Evolutionary conservation across 1,139 yeast species (phyloP), one percentile per base, ranked within the genome.

Genomic region (Blastobotrys illinoisensis): DNA sequence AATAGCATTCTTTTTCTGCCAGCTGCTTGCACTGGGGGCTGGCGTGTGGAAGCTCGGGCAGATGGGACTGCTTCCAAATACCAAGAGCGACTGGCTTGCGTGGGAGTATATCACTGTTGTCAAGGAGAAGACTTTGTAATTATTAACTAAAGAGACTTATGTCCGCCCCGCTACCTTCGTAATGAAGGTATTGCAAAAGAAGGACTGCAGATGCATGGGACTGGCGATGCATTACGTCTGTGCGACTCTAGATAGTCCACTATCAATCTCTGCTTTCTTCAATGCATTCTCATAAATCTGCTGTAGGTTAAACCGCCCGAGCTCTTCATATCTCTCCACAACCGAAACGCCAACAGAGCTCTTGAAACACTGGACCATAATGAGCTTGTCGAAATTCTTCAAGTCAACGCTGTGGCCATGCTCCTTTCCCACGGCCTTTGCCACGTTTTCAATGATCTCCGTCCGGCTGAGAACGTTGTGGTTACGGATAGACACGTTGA

Each of bases 41-140:
- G 99, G 98, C 3, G 67, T 90, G 18, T 90, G 90, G 81, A 93
- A 93, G 70, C 72, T 93, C 60, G 84, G 88, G 63, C 75, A 79
- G 26, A 89, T 93, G 97, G 98, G 98, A 0, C 75, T 93, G 60
- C 81, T 93, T 58, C 99, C 99, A 21, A 88, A 86, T 63, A 84
- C 83, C 45, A 79, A 79, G 51, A 86, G 96, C 58, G 99, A 93
- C 66, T 93, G 98, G 98, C 74, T 93, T 32, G 84, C 91, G 2
- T 91, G 96, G 90, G 95, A 88, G 66, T 64, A 67, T 1, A 72
- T 74, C n/a, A 68, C 79, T n/a, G 55, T 54, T 9, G 77, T 76
- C 43, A 21, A 57, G 36, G 61, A 59, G 46, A 32, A 18, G 14
- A 19, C 54, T 5, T 23, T 54, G 9, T 54, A 51, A 47, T 14